phyloP scores from a whole-genome alignment of 257 asterid species.

The Petunia secreta region DNA sequence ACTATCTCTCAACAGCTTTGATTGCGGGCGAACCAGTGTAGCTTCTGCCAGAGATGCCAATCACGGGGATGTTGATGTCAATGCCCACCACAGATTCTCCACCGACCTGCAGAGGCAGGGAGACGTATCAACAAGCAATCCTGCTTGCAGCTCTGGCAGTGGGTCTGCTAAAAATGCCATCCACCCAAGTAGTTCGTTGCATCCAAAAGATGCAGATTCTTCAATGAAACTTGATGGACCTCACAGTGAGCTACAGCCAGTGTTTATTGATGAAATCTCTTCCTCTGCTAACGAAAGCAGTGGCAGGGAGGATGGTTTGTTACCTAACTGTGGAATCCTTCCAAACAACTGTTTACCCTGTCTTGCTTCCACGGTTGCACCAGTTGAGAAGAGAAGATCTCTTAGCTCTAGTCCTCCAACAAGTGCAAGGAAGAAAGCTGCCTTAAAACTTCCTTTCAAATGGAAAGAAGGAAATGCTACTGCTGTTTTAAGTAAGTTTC shows the following conservation, averaged over 20 bases:
- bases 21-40: conserved; percentile 38
- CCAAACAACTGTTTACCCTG: conserved; percentile 88
- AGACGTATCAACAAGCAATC: conserved; percentile 37
- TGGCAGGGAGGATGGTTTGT: conserved; percentile 56
- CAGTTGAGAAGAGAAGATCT: conserved; percentile 72
- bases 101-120: conserved; percentile 42
- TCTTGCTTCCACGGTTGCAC: conserved; percentile 69
- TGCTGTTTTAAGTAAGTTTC: conserved; percentile 65
- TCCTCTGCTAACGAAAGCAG: conserved; percentile 48
- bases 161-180: conserved; percentile 42
- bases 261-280: conserved; percentile 61
- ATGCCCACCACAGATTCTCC: conserved; percentile 31
- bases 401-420: conserved; percentile 74
- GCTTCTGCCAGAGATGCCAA: conserved; percentile 35
- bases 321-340: conserved; percentile 77
- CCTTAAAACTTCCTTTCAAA: conserved; percentile 70
- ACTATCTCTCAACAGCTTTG: conserved; percentile 52
- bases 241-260: conserved; percentile 48
- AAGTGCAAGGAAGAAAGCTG: conserved; percentile 67
- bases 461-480: conserved; percentile 83
- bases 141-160: conserved; percentile 50
- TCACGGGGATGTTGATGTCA: conserved; percentile 43
- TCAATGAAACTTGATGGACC: conserved; percentile 49
- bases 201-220: conserved; percentile 34
- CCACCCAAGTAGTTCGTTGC: conserved; percentile 37